Evolutionary conservation across 805 yeast species (phyloP).

Genomic region (Ogataea kodamae): DNA sequence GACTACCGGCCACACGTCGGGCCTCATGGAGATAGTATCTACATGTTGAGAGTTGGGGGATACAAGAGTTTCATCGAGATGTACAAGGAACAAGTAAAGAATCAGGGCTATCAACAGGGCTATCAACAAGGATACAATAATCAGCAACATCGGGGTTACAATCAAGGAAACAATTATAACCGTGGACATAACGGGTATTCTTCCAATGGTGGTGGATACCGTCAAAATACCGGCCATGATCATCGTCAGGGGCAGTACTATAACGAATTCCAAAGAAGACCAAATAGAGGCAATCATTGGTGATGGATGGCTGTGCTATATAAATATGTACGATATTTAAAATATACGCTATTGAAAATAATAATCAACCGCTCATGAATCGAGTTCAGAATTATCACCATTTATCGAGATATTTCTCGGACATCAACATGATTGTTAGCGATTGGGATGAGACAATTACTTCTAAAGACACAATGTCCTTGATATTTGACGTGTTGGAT

Average conservation of each 20-base stretch:
- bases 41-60: constrained; percentile 49
- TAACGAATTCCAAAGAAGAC: constrained; percentile 10
- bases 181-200: constrained; percentile 1
- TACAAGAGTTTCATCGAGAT: constrained; percentile 42
- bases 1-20: constrained; percentile 46
- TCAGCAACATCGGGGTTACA: constrained; percentile 5
- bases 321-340: too few species aligned
- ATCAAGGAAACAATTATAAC: constrained; percentile 1
- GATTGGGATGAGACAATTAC: constrained; percentile 74
- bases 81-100: constrained; percentile 28
- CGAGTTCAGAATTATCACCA: constrained; percentile 15
- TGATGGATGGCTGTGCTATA: constrained; percentile 4
- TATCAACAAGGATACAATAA: constrained; percentile 16
- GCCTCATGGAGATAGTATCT: constrained; percentile 44
- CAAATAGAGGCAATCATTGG: constrained; percentile 6
- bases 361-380: constrained; percentile 13
- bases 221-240: constrained; percentile 2
- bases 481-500: constrained; percentile 50
- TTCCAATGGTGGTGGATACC: constrained; percentile 12
- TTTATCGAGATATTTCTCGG: constrained; percentile 13
- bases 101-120: constrained; percentile 21
- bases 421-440: constrained; percentile 33
- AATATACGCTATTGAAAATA: constrained; percentile 1
- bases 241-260: constrained; percentile 6
- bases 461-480: constrained; percentile 46